phyloP scores from a whole-genome alignment of 805 yeast species.

The Kodamaea kakaduensis region DNA sequence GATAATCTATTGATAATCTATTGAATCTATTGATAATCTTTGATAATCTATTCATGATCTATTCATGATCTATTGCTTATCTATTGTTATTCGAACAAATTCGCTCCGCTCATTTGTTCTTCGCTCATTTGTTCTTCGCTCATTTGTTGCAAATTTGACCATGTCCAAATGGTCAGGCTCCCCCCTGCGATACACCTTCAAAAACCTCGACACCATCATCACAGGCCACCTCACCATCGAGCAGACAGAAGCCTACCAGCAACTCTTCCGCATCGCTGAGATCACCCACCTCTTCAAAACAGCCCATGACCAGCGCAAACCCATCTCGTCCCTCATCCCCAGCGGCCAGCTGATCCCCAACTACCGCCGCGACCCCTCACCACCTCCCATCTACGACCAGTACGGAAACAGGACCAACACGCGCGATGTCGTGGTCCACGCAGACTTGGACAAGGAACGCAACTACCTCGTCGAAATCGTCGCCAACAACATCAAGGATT shows the following conservation, averaged over 20 bases:
- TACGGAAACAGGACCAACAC: constrained; percentile 85
- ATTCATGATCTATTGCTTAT: too few relatives aligned
- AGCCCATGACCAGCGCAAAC: constrained; percentile 23
- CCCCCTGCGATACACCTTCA: constrained; percentile 25
- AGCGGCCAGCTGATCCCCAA: constrained; percentile 22
- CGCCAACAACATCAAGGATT: constrained; percentile 66
- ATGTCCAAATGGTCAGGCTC: constrained; percentile 32
- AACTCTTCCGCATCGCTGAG: constrained; percentile 73
- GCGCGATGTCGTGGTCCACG: constrained; percentile 60
- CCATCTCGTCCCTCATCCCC: constrained; percentile 49
- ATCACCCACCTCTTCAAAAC: constrained; percentile 54
- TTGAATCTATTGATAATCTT: too few relatives aligned
- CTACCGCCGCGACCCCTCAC: constrained; percentile 67
- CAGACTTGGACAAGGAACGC: constrained; percentile 71
- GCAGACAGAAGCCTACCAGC: constrained; percentile 72
- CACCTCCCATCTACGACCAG: constrained; percentile 86
- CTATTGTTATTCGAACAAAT: too few relatives aligned
- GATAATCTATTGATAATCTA: too few relatives aligned
- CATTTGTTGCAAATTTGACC: too few relatives aligned
- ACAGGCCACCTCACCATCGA: constrained; percentile 53
- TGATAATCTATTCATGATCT: too few relatives aligned
- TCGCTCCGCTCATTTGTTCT: too few relatives aligned
- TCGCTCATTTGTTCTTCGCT: too few relatives aligned
- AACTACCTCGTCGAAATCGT: constrained; percentile 75
- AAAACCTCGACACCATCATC: constrained; percentile 31